These are phyloP conservation scores for Neophaeococcomyces mojaviensis DNA, from an alignment of 2,329 filamentous ascomycete genomes.

Conservation along the genomic window DNA sequence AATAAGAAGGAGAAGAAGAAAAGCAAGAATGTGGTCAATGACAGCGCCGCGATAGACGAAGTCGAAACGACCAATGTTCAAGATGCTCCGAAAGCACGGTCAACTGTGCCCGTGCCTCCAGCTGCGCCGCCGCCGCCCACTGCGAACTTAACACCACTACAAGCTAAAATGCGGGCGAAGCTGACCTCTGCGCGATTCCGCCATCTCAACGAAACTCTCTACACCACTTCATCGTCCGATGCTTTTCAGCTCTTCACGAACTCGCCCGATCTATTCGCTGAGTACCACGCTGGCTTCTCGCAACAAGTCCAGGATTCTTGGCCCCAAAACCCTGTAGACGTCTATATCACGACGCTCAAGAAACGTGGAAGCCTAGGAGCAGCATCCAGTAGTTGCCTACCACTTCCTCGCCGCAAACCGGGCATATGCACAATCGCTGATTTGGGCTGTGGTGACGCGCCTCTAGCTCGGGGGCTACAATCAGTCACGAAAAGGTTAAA, in stretches of 20 bases:
- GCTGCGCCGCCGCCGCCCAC: conserved; percentile 37
- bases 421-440: conserved; percentile 76
- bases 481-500: conserved; percentile 57
- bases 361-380: conserved; percentile 43
- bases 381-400: conserved; percentile 24
- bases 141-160: conserved; percentile 76
- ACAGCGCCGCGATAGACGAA: neutral
- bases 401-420: conserved; percentile 61
- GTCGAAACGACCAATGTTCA: conserved; percentile 8
- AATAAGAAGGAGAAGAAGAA: conserved; percentile 28
- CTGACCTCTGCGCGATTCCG: conserved; percentile 92
- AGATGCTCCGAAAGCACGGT: conserved; percentile 2
- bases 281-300: conserved; percentile 95
- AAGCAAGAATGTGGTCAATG: too few species aligned
- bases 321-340: conserved; percentile 93
- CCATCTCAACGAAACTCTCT: conserved; percentile 92
- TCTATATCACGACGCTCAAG: conserved; percentile 67
- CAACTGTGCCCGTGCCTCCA: conserved; percentile 17
- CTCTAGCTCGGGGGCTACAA: conserved; percentile 58
- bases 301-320: conserved; percentile 84
- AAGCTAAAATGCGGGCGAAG: conserved; percentile 90
- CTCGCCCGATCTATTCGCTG: conserved; percentile 86
- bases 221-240: conserved; percentile 78
- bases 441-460: conserved; percentile 86
- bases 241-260: conserved; percentile 76